Conservation (phyloP, 257 asterid species). For the Ophiorrhiza pumila region DNA sequence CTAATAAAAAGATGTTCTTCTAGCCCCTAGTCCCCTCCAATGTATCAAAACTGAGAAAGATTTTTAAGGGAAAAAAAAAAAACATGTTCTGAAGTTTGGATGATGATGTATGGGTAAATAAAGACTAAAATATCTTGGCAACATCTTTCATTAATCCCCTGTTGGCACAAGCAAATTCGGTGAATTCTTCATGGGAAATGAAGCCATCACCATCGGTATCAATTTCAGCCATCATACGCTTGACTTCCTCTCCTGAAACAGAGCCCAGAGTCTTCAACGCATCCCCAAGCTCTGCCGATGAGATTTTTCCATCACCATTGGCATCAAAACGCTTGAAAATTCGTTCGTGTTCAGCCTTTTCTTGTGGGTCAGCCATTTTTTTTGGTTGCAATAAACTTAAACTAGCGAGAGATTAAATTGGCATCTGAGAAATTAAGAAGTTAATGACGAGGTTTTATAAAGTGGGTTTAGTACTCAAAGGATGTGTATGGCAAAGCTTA, state of each 20-base stretch:
- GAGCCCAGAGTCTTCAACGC: constrained; percentile 68
- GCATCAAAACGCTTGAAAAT: constrained; percentile 77
- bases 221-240: constrained; percentile 76
- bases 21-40: not conserved
- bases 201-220: constrained; percentile 80
- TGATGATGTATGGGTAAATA: not conserved
- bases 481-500: constrained; percentile 40
- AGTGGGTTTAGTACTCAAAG: constrained; percentile 17
- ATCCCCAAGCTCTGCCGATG: constrained; percentile 70
- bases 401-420: not conserved
- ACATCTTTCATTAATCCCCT: constrained; percentile 67
- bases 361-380: constrained; percentile 66
- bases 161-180: constrained; percentile 62
- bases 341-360: constrained; percentile 59
- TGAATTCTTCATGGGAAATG: constrained; percentile 66
- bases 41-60: not conserved
- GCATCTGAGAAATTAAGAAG: not conserved
- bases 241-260: constrained; percentile 60
- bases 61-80: not conserved
- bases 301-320: constrained; percentile 84
- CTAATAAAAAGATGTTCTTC: not conserved
- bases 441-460: constrained; percentile 22
- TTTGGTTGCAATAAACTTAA: not conserved
- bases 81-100: not conserved
- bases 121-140: constrained; percentile 64